Evolutionary conservation across 2,329 filamentous ascomycete genomes (phyloP).

Genomic region (Claviceps citrina): DNA sequence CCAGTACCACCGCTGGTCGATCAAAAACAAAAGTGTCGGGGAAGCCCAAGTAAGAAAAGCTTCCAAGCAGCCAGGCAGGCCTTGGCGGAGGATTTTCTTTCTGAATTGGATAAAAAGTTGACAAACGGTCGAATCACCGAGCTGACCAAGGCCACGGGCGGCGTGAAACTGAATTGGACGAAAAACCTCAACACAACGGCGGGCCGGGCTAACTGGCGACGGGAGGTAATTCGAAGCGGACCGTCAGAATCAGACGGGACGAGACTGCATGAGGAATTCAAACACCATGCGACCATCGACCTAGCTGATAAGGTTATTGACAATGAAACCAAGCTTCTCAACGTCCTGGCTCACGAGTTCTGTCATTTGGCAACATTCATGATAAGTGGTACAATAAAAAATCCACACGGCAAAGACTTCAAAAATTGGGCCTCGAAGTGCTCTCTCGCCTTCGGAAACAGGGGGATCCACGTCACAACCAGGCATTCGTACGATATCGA

Average conservation of each 20-base stretch:
- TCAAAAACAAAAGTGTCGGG: background rate
- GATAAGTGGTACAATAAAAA: conserved; percentile 56
- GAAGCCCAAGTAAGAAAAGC: conserved; percentile 29
- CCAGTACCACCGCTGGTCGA: background rate
- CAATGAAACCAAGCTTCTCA: conserved; percentile 60
- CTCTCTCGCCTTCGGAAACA: conserved; percentile 38
- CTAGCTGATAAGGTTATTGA: conserved; percentile 80
- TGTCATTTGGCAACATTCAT: conserved; percentile 91
- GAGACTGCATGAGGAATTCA: conserved; percentile 18
- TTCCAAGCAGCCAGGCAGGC: conserved; percentile 49
- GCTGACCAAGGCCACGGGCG: conserved; percentile 49
- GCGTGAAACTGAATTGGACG: conserved; percentile 57
- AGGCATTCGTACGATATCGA: conserved; percentile 83
- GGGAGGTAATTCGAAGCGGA: conserved; percentile 34
- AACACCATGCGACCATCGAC: conserved; percentile 65
- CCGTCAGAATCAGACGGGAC: conserved; percentile 11
- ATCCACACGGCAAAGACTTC: conserved; percentile 75
- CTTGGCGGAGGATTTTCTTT: conserved; percentile 48
- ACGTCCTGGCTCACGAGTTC: conserved; percentile 91
- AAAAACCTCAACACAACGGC: conserved; percentile 70
- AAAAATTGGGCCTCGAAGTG: conserved; percentile 53
- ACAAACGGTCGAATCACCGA: conserved; percentile 42
- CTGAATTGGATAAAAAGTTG: conserved; percentile 52
- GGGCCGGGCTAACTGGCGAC: conserved; percentile 58
- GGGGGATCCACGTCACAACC: conserved; percentile 66